Base-by-base conservation (phyloP, 257 asterid species). In the Solanum bulbocastanum region DNA sequence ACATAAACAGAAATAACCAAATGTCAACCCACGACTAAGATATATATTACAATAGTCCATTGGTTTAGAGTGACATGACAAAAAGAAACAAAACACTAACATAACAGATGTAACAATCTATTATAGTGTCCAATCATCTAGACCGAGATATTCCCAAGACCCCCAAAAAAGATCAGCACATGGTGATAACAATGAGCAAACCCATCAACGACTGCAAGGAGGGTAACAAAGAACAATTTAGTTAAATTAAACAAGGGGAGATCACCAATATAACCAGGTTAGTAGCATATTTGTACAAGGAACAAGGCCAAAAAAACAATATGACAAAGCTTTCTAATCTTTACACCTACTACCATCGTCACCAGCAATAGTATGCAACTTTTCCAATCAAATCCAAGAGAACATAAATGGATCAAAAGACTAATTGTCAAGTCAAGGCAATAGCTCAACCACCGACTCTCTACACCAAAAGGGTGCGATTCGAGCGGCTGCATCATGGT, bases 131-230 rank as follows among this genome's bases (percentile, higher is more conserved):
- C 62, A 78, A 15, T 25, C 65, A 49, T 46, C 42, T 49, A 46
- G 39, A 30, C 37, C 69, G 30, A 46, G 68, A 46, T 27, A 81
- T 18, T 81, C 30, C 85, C 85, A 46, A 49, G 10, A 82, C 20
- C 69, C 30, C 85, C 30, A 46, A 46, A 81, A 36, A 81, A 49
- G 30, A 82, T 52, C 69, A 32, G 85, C 44, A 82, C 20, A 49
- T 82, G 32, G 85, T 82, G 85, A 82, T 82, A 49, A 40, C 36
- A 4, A 78, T n/a, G 84, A 78, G 62, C 84, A 40, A 84, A 60
- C 87, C 87, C 87, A 20, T 92, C 95, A 93, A 39, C 89, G 88
- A 87, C 98, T 92, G 96, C 94, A 89, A 27, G 46, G 73, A 46
- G 3, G 65, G 65, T 18, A 18, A 46, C 35, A n/a, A 40, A 16